phyloP scores from a whole-genome alignment of 2,329 filamentous ascomycete species.

The Fusarium sp. region DNA sequence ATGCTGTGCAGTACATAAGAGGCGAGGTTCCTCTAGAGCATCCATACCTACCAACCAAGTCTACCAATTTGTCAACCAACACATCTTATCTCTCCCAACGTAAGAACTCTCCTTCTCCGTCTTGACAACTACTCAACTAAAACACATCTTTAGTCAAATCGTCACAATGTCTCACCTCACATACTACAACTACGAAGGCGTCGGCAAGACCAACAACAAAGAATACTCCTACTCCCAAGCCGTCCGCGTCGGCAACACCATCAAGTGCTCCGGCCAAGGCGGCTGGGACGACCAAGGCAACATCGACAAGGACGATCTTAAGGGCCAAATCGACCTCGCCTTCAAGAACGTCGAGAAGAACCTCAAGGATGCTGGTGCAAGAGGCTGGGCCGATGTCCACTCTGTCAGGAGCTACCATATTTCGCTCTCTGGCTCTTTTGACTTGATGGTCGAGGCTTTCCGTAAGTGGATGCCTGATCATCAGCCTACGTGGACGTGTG shows the following conservation, averaged over 20 bases:
- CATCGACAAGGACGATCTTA: conserved; percentile 50
- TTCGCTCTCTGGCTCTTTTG: conserved; percentile 53
- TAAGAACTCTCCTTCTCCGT: neutral
- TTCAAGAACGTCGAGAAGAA: conserved; percentile 67
- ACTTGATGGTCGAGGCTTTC: conserved; percentile 59
- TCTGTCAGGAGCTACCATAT: conserved; percentile 59
- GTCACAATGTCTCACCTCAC: conserved; percentile 46
- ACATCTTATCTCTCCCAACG: neutral
- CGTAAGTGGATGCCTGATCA: conserved; percentile 63
- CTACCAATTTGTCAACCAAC: neutral
- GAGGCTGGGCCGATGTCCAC: conserved; percentile 67
- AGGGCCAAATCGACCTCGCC: conserved; percentile 61
- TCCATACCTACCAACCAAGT: neutral
- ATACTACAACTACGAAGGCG: conserved; percentile 50
- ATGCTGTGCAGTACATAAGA: conserved; percentile 22
- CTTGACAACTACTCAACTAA: neutral
- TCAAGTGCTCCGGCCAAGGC: conserved; percentile 42
- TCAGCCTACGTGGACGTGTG: conserved; percentile 63
- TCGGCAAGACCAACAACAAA: conserved; percentile 42
- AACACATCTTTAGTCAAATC: neutral
- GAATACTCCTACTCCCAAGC: conserved; percentile 42
- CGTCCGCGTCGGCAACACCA: conserved; percentile 33
- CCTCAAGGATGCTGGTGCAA: conserved; percentile 64
- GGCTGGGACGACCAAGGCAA: conserved; percentile 39
- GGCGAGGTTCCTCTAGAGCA: neutral